These are phyloP conservation scores for Powellomyces hirtus DNA, from an alignment of 192 early-diverging fungal species.

Conservation along the genomic window DNA sequence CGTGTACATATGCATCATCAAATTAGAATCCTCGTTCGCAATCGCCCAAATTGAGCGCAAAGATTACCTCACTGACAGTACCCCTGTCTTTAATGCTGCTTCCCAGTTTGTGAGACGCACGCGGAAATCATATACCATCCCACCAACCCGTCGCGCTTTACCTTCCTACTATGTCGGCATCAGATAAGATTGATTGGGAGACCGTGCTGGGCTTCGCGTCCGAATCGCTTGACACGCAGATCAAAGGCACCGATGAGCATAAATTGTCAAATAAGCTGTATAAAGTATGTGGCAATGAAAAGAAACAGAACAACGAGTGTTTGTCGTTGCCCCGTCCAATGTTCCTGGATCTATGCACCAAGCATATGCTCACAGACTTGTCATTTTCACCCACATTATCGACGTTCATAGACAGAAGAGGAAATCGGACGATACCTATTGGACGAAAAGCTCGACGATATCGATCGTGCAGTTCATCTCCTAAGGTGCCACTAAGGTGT, in stretches of 20 bases:
- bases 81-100: too few relatives aligned
- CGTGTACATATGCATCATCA: too few relatives aligned
- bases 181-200: slow-evolving; percentile 40
- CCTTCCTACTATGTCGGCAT: not conserved
- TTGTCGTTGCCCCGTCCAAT: not conserved
- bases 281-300: slow-evolving; percentile 28
- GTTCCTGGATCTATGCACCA: too few relatives aligned
- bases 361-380: too few relatives aligned
- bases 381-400: too few relatives aligned
- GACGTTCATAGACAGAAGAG: slow-evolving; percentile 47
- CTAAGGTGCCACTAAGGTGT: slow-evolving; percentile 26
- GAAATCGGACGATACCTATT: slow-evolving; percentile 42
- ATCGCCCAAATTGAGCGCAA: too few relatives aligned
- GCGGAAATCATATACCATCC: too few relatives aligned
- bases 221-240: slow-evolving; percentile 44
- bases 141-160: too few relatives aligned
- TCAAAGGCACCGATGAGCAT: slow-evolving; percentile 50
- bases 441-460: slow-evolving; percentile 43
- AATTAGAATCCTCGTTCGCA: too few relatives aligned
- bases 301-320: not conserved
- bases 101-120: too few relatives aligned
- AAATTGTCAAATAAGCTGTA: slow-evolving; percentile 39
- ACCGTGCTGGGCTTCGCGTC: slow-evolving; percentile 28
- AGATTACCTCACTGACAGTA: too few relatives aligned
- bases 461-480: slow-evolving; percentile 38